phyloP scores from a whole-genome alignment of 106 monocot genomes.

The Allium fistulosum region DNA sequence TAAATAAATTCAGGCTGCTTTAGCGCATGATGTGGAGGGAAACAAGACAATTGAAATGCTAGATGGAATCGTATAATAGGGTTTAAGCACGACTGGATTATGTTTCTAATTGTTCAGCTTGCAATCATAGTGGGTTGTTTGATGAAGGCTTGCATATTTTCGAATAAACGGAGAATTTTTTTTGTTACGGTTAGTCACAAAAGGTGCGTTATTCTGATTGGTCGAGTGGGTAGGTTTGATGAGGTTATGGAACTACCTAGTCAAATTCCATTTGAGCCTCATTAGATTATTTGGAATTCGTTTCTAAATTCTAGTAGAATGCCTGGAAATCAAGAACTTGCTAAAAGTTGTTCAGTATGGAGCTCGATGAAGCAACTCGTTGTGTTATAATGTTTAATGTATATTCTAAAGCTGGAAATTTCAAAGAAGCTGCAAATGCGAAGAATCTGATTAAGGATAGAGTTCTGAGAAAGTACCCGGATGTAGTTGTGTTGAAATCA shows the following conservation, averaged over 20 bases:
- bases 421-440: constrained; percentile 60
- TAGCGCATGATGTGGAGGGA: constrained; percentile 66
- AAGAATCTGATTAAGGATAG: constrained; percentile 67
- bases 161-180: constrained; percentile 28
- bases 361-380: constrained; percentile 51
- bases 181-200: constrained; percentile 27
- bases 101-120: constrained; percentile 60
- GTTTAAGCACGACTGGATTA: constrained; percentile 49
- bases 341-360: constrained; percentile 54
- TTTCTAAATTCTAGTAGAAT: constrained; percentile 79
- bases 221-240: constrained; percentile 52
- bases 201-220: constrained; percentile 78
- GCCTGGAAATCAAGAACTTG: constrained; percentile 54
- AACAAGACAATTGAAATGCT: constrained; percentile 46
- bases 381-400: constrained; percentile 81
- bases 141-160: constrained; percentile 62
- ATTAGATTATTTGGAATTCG: constrained; percentile 75
- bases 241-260: constrained; percentile 37
- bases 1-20: constrained; percentile 42
- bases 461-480: constrained; percentile 70
- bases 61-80: constrained; percentile 33
- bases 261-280: constrained; percentile 57
- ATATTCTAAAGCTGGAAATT: constrained; percentile 52
- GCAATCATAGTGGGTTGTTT: constrained; percentile 69
- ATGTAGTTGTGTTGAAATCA: constrained; percentile 81